Evolutionary conservation across 768 basidiomycete species (phyloP).

Genomic region (Termitomyces sp.): DNA sequence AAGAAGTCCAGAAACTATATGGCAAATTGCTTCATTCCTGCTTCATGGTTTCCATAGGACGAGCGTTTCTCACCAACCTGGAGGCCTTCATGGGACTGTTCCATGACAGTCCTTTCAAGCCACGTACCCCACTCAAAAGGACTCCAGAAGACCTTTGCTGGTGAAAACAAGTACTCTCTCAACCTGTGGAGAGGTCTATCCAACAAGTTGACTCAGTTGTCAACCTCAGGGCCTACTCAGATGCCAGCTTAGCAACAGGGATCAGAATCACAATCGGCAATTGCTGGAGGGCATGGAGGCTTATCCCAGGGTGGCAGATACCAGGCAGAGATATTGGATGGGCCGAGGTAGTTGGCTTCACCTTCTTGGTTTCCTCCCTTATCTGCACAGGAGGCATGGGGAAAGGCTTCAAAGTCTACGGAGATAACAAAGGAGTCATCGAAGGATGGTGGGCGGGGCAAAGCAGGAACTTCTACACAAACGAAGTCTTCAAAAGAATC

Average conservation of each 20-base stretch:
- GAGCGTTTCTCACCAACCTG: slow-evolving; percentile 16
- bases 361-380: slow-evolving; percentile 4
- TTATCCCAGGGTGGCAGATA: slow-evolving; percentile 26
- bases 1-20: background rate
- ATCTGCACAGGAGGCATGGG: rapidly evolving
- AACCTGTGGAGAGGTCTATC: slow-evolving; percentile 22
- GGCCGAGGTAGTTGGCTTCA: slow-evolving; percentile 43
- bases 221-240: slow-evolving; percentile 36
- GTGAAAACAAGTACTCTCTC: slow-evolving; percentile 27
- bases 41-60: background rate
- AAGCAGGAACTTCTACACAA: background rate
- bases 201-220: slow-evolving; percentile 24
- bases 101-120: slow-evolving; percentile 30
- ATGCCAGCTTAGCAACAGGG: slow-evolving; percentile 37
- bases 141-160: slow-evolving; percentile 30
- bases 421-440: background rate
- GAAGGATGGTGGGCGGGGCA: background rate
- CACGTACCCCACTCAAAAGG: slow-evolving; percentile 12
- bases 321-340: slow-evolving; percentile 39
- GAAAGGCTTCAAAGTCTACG: background rate
- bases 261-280: slow-evolving; percentile 32
- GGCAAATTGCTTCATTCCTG: background rate
- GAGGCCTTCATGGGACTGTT: slow-evolving; percentile 34
- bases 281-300: slow-evolving; percentile 23
- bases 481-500: background rate